A percentile compares a stretch with the other conserved stretches of the same genome.
phyloP scores from a whole-genome alignment of 352 stramenopile genomes.

The Lagenidium giganteum region DNA sequence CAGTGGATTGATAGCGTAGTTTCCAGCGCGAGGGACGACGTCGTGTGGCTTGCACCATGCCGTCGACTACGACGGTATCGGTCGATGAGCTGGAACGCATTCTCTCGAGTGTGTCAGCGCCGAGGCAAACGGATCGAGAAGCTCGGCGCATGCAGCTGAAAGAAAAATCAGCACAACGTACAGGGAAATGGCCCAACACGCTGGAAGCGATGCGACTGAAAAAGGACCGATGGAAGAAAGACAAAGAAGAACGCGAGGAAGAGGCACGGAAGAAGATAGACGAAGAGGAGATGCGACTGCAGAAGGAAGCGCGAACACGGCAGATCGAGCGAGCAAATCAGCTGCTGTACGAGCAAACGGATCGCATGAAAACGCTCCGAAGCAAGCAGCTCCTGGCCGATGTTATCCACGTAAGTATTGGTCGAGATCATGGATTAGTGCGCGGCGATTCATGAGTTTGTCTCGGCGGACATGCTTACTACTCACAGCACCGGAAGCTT shows the following conservation, averaged over 20 bases:
- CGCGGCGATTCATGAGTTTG: not conserved
- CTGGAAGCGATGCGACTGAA: conserved; percentile 86
- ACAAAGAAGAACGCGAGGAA: conserved; percentile 85
- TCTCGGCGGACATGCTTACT: not conserved
- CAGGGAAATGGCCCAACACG: conserved; percentile 89
- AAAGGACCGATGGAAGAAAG: conserved; percentile 89
- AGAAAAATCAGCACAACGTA: conserved; percentile 73
- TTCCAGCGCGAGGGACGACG: no score
- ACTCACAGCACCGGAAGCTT: conserved; percentile 64
- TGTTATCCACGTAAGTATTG: conserved; percentile 57
- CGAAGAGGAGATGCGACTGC: conserved; percentile 69
- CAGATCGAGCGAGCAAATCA: conserved; percentile 85
- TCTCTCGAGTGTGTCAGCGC: conserved; percentile 58
- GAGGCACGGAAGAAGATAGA: conserved; percentile 66
- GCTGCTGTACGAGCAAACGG: conserved; percentile 88
- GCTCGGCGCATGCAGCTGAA: conserved; percentile 59
- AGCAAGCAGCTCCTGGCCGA: conserved; percentile 84
- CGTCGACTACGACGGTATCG: conserved; percentile 40
- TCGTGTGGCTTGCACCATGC: no score
- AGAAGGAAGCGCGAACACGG: conserved; percentile 60
- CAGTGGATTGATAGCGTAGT: no score
- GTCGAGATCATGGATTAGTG: not conserved
- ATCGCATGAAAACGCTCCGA: conserved; percentile 89
- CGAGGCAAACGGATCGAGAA: conserved; percentile 60
- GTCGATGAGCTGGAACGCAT: conserved; percentile 69